These are phyloP conservation scores for Neurospora sublineolata DNA, from an alignment of 495 filamentous ascomycete genomes.

Conservation along the genomic window DNA sequence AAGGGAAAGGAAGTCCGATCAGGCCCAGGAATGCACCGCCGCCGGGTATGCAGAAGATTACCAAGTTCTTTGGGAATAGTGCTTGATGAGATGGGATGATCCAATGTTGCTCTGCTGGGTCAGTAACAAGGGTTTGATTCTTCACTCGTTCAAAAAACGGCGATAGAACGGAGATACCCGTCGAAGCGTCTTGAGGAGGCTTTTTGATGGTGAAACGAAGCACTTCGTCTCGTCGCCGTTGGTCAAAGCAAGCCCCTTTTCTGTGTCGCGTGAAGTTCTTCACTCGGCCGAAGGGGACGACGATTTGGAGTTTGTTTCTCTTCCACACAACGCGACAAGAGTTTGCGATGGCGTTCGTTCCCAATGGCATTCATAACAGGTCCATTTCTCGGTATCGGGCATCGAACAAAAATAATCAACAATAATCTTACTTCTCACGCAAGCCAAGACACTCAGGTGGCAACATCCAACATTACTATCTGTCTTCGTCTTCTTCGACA, in stretches of 20 bases:
- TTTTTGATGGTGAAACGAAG: neutral
- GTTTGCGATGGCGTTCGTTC: neutral
- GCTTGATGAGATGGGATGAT: slow-evolving; percentile 11
- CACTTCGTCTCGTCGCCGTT: neutral
- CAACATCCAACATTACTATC: neutral
- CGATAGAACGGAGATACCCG: too few relatives aligned
- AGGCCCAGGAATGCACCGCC: neutral
- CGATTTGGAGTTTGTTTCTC: neutral
- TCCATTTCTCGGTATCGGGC: neutral
- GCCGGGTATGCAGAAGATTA: slow-evolving; percentile 64
- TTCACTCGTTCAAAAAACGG: neutral
- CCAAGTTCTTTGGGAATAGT: slow-evolving; percentile 66
- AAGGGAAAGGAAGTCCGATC: slow-evolving; percentile 34
- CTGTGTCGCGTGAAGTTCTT: neutral
- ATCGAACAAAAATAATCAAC: neutral
- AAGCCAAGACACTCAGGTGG: too few relatives aligned
- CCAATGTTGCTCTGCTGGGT: neutral
- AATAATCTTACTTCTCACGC: neutral
- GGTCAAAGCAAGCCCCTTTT: neutral
- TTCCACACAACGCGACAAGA: neutral
- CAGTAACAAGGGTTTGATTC: neutral
- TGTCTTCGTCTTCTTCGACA: neutral
- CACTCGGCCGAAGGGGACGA: neutral
- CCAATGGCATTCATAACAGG: neutral
- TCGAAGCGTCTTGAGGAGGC: too few relatives aligned